Percentiles rank a stretch among this genome's conserved stretches.
Evolutionary conservation across 2,329 filamentous ascomycete species (phyloP).

Genomic region (Trichoderma polysporum): DNA sequence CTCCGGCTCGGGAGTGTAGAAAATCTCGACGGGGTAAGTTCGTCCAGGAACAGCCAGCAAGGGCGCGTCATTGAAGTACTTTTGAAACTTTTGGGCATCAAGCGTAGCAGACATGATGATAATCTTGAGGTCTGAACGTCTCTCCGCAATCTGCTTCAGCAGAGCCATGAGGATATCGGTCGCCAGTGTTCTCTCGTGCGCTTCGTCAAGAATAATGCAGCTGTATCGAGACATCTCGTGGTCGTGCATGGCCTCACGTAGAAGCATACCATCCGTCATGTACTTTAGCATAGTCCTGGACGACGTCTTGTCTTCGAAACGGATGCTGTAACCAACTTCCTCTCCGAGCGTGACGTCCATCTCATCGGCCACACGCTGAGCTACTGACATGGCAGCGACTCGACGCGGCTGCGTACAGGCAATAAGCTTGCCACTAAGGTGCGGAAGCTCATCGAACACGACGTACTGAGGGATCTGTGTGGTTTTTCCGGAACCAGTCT

Average conservation of each 20-base stretch:
- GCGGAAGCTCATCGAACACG: slow-evolving; percentile 91
- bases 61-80: slow-evolving; percentile 93
- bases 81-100: slow-evolving; percentile 96
- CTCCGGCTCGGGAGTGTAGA: slow-evolving; percentile 95
- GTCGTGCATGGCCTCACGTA: slow-evolving; percentile 95
- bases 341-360: slow-evolving; percentile 91
- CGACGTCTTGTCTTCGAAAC: slow-evolving; percentile 93
- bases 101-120: slow-evolving; percentile 99
- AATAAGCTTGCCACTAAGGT: slow-evolving; percentile 81
- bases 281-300: slow-evolving; percentile 94
- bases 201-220: slow-evolving; percentile 97
- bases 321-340: slow-evolving; percentile 97
- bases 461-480: slow-evolving; percentile 99
- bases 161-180: slow-evolving; percentile 98
- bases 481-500: slow-evolving; percentile 98
- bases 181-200: slow-evolving; percentile 94
- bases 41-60: slow-evolving; percentile 91
- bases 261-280: slow-evolving; percentile 99
- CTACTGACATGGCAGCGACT: slow-evolving; percentile 98
- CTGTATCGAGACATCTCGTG: slow-evolving; percentile 88
- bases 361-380: slow-evolving; percentile 95
- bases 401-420: slow-evolving; percentile 97
- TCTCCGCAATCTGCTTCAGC: slow-evolving; percentile 81
- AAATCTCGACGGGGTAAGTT: slow-evolving; percentile 96
- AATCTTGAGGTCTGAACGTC: slow-evolving; percentile 89